Base-by-base conservation (phyloP, 2,329 filamentous ascomycete species). In the Calonectria pseudoturangicola region DNA sequence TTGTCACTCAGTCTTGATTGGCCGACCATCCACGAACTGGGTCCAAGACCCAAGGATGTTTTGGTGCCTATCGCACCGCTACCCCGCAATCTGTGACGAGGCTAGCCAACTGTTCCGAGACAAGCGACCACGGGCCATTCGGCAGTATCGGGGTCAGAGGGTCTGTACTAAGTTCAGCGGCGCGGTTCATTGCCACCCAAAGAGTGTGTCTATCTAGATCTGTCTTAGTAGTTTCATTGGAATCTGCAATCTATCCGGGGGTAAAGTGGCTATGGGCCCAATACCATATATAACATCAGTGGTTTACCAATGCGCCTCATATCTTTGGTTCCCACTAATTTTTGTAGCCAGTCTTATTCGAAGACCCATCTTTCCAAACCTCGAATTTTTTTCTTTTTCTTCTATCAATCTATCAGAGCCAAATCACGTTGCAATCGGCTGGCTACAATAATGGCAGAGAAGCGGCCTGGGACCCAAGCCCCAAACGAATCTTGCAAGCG, bases 401-500 rank as follows among this genome's bases (percentile, higher is more conserved):
- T 36, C 10, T 13, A 13, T 36, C 10, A 10, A 36, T 36, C 33
- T 10, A 36, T 3, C 8, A 12, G 3, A 9, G 12, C 10, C 10
- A 10, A 13, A 36, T 13, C 33, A 36, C 33, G 10, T 13, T 36
- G 33, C 33, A 36, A 36, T 36, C 12, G 7, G 12, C 33, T 9
- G 33, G 7, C 33, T 13, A 36, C 33, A 6, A 54, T 16, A 25
- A 63, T 63, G 58, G 58, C 58, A 7, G 58, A 63, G 27, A 63
- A 63, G 25, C 39, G 58, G 25, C 27, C 58, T 3, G 27, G 36
- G 15, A 27, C 39, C 21, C 58, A 63, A 25, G 58, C 58, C 15
- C 25, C 58, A 3, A 63, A 63, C 25, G 64, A 66, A 33, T 50
- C 48, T n/a, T 41, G 47, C n/a, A 66, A 66, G n/a, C 15, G 64